Conservation (phyloP, 257 asterid genomes). For the Fraxinus quadrangulata region DNA sequence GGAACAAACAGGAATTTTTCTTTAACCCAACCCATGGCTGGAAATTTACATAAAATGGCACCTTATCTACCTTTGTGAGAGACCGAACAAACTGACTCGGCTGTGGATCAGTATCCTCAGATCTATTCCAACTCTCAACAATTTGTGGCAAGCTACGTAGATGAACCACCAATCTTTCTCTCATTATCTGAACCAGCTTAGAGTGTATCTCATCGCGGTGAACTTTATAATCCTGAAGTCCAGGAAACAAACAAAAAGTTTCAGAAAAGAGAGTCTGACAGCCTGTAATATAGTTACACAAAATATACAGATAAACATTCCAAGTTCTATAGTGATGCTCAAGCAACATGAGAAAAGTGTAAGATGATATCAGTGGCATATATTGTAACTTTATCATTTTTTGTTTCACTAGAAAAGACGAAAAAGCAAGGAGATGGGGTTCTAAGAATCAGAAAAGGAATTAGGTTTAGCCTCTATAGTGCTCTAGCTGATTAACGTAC, state of each 20-base stretch:
- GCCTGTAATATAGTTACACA: background rate
- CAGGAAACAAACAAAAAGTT: slow-evolving; percentile 17
- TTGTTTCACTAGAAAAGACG: background rate
- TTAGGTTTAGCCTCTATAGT: background rate
- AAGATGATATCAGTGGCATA: background rate
- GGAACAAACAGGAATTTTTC: background rate
- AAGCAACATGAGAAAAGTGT: background rate
- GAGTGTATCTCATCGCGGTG: slow-evolving; percentile 96
- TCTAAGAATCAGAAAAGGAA: background rate
- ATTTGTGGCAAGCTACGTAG: slow-evolving; percentile 87
- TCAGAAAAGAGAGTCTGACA: slow-evolving; percentile 15
- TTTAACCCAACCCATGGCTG: background rate
- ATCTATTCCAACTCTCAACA: slow-evolving; percentile 88
- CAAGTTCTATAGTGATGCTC: background rate
- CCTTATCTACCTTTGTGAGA: slow-evolving; percentile 67
- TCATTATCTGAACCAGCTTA: slow-evolving; percentile 97
- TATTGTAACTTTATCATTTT: background rate
- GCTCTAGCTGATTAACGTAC: background rate
- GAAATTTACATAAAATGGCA: background rate
- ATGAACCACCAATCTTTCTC: slow-evolving; percentile 81
- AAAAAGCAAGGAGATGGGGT: background rate
- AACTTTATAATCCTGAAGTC: slow-evolving; percentile 75
- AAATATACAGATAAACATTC: background rate
- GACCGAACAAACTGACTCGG: slow-evolving; percentile 96
- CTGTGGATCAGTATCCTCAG: slow-evolving; percentile 67